Conservation (phyloP, 257 asterid species). For the Przewalskia tangutica region DNA sequence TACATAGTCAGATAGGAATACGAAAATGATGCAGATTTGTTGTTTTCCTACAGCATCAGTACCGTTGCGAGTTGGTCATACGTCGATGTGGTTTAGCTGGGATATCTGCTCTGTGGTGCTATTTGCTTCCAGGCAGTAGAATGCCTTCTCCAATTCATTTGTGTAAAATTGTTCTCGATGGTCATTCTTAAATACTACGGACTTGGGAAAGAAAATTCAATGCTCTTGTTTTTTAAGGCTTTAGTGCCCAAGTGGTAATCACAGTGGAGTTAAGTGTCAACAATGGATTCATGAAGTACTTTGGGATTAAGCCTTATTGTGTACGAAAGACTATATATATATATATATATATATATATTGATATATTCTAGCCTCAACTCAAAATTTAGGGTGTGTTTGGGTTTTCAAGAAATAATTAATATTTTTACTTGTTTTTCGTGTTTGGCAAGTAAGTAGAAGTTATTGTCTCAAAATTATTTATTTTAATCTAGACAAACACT, state of each 20-base stretch:
- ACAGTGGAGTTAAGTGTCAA: too few species aligned
- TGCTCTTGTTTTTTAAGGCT: background rate
- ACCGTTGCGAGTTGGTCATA: background rate
- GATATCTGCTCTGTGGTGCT: background rate
- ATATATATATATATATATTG: too few species aligned
- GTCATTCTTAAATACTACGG: background rate
- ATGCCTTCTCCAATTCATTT: background rate
- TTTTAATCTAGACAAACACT: too few species aligned
- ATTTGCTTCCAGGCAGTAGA: background rate
- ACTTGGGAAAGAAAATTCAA: background rate
- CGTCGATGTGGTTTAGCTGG: background rate
- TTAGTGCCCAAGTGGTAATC: background rate
- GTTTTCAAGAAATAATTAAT: too few species aligned
- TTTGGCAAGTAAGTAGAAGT: too few species aligned
- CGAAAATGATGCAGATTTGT: background rate
- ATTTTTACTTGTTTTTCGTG: too few species aligned
- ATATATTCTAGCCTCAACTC: too few species aligned
- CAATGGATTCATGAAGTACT: background rate
- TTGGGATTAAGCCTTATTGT: too few species aligned
- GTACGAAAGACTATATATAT: too few species aligned
- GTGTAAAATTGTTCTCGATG: background rate
- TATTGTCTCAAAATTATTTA: too few species aligned
- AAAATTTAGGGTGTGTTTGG: too few species aligned
- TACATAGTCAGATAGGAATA: background rate
- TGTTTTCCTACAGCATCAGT: background rate